phyloP scores from a whole-genome alignment of 441 rosid genomes.

The Kokia cookei region DNA sequence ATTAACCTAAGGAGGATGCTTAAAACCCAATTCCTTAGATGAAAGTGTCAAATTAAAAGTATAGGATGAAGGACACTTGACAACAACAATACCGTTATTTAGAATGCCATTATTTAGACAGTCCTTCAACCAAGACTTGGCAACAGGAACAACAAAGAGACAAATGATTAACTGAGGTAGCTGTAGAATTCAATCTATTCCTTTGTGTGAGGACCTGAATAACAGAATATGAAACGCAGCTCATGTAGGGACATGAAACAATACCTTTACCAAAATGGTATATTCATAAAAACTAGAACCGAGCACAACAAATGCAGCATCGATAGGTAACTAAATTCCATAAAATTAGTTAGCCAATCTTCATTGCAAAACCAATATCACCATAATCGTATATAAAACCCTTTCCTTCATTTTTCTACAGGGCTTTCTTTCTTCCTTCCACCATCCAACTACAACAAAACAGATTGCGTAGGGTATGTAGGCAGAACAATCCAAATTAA shows the following conservation, averaged over 20 bases:
- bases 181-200: neutral
- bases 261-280: neutral
- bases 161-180: neutral
- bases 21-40: constrained; percentile 8
- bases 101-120: neutral
- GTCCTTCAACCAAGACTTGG: neutral
- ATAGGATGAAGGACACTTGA: neutral
- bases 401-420: neutral
- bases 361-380: neutral
- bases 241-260: neutral
- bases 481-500: neutral
- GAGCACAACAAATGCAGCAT: neutral
- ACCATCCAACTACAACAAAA: neutral
- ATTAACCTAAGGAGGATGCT: neutral
- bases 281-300: neutral
- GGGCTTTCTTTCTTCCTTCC: neutral
- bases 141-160: neutral
- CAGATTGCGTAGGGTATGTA: neutral
- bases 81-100: neutral
- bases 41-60: neutral
- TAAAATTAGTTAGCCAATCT: neutral
- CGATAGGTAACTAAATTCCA: neutral
- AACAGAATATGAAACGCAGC: neutral
- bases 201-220: neutral
- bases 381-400: neutral